Base-by-base conservation (phyloP, 2,329 filamentous ascomycete species). In the Ustulina deusta region DNA sequence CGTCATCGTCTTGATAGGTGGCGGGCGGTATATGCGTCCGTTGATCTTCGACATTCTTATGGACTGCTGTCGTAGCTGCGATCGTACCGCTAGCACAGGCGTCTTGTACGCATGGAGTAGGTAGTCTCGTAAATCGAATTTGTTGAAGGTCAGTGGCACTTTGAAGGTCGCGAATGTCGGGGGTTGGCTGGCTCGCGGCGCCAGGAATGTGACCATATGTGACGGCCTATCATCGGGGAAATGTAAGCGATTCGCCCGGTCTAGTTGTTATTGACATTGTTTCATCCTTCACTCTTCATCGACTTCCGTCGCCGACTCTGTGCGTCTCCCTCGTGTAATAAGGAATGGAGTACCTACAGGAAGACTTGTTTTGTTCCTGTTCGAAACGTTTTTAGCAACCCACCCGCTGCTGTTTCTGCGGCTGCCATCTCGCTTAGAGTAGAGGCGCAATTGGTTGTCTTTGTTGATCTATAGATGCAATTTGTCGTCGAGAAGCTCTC, bases 91-190 rank as follows among this genome's bases (percentile, higher is more conserved):
- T 60, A 88, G 83, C 61, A 91, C 88, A 71, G 90, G 86, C 69
- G 98, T 90, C 68, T 87, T 86, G 85, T 99, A 99, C 49, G 88
- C 87, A 80, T 97, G 90, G 83, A 89, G 92, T 69, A 99, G 90
- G 84, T 98, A 99, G 83, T 97, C 94, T 80, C 94, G 93, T 48
- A 99, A 83, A 80, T 99, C 96, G 81, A 98, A 91, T 83, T 99
- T 99, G 85, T 93, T 97, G 85, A 97, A 94, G 75, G 88, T 90
- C 74, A 98, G 87, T 11, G 96, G 96, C 36, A 97, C 95, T 76
- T 91, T 86, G 88, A 99, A 99, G 75, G 90, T 91, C 71, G 95
- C 96, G 79, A 93, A 93, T 79, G 90, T 91, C 22, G 94, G 89
- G 7, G 93, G 74, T 48, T 74, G 90, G 61, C 92, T 85, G 34